A percentile compares a stretch with the other conserved stretches of the same genome.
These are phyloP conservation scores for Lotmaria passim DNA, from an alignment of 208 protist genomes.

Conservation along the genomic window DNA sequence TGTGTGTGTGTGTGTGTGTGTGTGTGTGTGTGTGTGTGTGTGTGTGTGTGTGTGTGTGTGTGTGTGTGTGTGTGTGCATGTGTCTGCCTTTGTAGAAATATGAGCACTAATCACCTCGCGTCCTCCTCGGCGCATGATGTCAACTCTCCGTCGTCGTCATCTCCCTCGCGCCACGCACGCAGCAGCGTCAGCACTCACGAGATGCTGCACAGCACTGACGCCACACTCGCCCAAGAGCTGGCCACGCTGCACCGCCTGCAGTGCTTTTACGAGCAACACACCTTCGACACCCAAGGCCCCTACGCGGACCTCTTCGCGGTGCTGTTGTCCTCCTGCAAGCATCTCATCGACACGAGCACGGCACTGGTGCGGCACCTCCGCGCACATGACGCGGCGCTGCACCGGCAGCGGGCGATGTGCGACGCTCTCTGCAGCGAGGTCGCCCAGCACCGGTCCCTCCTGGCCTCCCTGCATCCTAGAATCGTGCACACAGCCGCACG, in stretches of 20 bases:
- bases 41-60: neutral
- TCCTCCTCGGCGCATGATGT: neutral
- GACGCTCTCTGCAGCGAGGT: conserved; percentile 16
- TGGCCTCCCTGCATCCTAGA: neutral
- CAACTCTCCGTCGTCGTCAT: conserved; percentile 4
- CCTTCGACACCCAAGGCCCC: conserved; percentile 74
- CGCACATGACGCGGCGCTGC: conserved; percentile 2
- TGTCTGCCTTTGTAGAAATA: conserved; percentile 11
- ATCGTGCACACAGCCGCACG: neutral
- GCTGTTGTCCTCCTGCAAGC: conserved; percentile 62
- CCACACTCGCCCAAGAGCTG: conserved; percentile 17
- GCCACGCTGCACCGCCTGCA: conserved; percentile 50
- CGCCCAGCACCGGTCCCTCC: conserved; percentile 7
- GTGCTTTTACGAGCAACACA: conserved; percentile 53
- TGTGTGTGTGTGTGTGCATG: neutral
- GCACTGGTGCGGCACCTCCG: conserved; percentile 21
- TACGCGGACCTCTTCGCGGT: conserved; percentile 76
- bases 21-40: too few species aligned
- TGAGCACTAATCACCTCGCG: neutral
- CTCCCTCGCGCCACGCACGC: too few species aligned
- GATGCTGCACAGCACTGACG: conserved; percentile 16
- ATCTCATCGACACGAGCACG: conserved; percentile 55
- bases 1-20: too few species aligned
- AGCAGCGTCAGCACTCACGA: neutral
- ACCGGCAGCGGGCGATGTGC: conserved; percentile 17